Evolutionary conservation across 176 grass and related monocot genomes (phyloP), one percentile per base, ranked within the genome.

Genomic region (Dendrocalamus sinicus): DNA sequence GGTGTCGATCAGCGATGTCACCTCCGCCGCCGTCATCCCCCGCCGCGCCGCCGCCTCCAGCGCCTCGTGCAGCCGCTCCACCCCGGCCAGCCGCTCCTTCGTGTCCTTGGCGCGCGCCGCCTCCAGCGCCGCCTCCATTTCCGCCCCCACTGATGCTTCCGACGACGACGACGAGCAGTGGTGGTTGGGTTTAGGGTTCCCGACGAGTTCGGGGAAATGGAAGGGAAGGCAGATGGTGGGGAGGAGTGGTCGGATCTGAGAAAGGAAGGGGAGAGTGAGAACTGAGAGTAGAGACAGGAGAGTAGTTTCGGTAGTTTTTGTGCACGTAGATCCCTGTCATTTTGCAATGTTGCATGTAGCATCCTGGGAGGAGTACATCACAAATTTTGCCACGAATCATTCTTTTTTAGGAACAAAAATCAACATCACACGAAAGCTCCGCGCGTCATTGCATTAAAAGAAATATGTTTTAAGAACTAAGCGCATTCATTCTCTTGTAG

Each of bases 81-180:
- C 90, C 65, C 92, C 95, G 6, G 95, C 92, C 89, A 94, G 82
- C 20, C 92, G 88, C 83, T 90, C 86, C 64, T 97, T 97, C 10
- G 89, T 89, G 89, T 93, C 92, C 81, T 91, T 94, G 44, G 84
- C 85, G 83, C 92, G 86, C 84, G 84, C 89, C 92, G 91, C 91
- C 89, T 92, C 86, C 88, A 97, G 81, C 78, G 90, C 95, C 73
- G 89, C 95, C 92, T 97, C 90, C 92, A 97, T 97, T 75, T 75
- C 76, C 72, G 70, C 69, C 53, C 57, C 61, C 79, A 3, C 43
- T 6, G 79, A 76, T 19, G 79, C 72, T 50, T 40, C 59, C 72
- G 5, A 4, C 75, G 13, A 17, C 57, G 30, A 0, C 22, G 22
- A 72, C 19, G 40, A 39, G 37, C 8, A 15, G 35, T 14, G 9